phyloP scores from a whole-genome alignment of 306 rosid genomes.

The Lotus japonicus region DNA sequence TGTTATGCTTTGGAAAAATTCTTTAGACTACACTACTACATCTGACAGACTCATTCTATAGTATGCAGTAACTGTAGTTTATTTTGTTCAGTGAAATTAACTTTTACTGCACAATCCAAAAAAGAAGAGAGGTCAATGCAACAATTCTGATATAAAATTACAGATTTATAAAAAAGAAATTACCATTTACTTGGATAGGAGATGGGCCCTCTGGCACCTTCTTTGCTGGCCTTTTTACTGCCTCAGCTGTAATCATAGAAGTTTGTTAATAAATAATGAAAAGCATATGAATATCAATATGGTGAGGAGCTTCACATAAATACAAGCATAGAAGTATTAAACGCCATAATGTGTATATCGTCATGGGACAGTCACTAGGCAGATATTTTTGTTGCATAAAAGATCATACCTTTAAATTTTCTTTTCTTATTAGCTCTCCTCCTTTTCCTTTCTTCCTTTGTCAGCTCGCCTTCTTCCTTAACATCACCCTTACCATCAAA shows the following conservation, averaged over 20 bases:
- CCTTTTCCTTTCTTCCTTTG: conserved; percentile 82
- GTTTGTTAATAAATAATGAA: conserved; percentile 14
- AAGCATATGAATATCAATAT: not conserved
- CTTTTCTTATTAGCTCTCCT: conserved; percentile 89
- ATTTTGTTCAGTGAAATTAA: not conserved
- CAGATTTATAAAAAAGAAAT: not conserved
- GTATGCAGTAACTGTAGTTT: not conserved
- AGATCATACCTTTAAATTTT: conserved; percentile 66
- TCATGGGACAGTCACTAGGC: conserved; percentile 7
- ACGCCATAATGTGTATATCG: not conserved
- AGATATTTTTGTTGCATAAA: not conserved
- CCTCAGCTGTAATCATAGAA: conserved; percentile 47
- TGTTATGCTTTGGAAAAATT: not conserved
- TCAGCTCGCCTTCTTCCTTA: conserved; percentile 84
- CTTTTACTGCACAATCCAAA: not conserved
- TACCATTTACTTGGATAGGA: conserved; percentile 36
- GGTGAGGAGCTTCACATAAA: not conserved
- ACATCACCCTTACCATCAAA: conserved; percentile 88
- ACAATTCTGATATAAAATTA: not conserved
- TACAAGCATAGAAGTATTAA: not conserved
- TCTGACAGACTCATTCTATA: no score
- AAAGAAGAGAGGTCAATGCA: not conserved
- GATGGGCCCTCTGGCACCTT: conserved; percentile 27
- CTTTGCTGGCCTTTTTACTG: conserved; percentile 39
- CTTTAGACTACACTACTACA: not conserved